Base-by-base conservation (phyloP, 1,139 yeast species). In the Geotrichum candidum region DNA sequence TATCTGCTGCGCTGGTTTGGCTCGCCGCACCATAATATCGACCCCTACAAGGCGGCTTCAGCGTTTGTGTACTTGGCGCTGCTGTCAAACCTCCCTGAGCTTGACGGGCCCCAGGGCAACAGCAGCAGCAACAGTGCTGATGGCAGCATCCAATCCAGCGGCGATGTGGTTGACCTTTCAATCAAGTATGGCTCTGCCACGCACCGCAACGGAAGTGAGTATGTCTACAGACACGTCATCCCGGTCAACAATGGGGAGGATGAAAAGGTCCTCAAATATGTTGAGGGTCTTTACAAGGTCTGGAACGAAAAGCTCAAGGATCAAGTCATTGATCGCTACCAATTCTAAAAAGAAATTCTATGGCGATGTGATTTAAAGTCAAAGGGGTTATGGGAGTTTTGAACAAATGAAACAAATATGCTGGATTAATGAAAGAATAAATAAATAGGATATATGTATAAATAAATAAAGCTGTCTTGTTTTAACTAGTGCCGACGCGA, bases 41-140 rank as follows among this genome's bases (percentile, higher is more conserved):
- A 87, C 50, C 97, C 98, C 0, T 89, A 90, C 74, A 84, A 80
- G 27, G 98, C 96, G 15, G 96, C 98, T 3, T 88, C 88, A 71
- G 90, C 97, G 0, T 90, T 96, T 1, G 80, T 85, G 2, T 84
- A 81, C 74, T 82, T 82, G 9, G 85, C 88, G 1, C 72, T 79
- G 10, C 66, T 77, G 54, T 82, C 84, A 0, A 79, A 80, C 18
- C 22, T 41, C 7, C 48, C 48, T 2, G 22, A 29, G 27, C 15
- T 25, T 41, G 45, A n/a, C 3, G 31, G 9, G 25, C 31, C 29
- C 56, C 54, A 51, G 38, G 18, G n/a, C 6, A 23, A 11, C 18
- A 45, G 11, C 18, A 22, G 50, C 23, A 11, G 23, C 50, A 25
- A 18, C n/a, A 15, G 15, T 3, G 18, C 29, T 4, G 13, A 25